Conservation (phyloP, 2,329 filamentous ascomycete genomes). For the Aspergillus pseudoglaucus region DNA sequence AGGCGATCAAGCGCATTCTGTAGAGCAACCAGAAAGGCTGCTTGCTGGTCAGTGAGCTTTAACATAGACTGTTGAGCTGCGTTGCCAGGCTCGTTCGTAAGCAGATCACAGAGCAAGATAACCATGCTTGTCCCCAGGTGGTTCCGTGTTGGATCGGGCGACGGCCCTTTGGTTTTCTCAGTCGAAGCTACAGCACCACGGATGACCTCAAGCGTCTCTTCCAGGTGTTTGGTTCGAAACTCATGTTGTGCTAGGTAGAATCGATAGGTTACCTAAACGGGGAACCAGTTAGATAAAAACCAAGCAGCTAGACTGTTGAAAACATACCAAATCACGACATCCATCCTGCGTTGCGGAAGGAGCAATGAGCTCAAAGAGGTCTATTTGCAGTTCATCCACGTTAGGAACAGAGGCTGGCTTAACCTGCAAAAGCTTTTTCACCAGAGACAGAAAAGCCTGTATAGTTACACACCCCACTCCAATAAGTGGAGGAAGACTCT, state of each 20-base stretch:
- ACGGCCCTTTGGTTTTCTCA: conserved; percentile 3
- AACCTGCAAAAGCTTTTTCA: conserved; percentile 23
- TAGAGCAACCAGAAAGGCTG: conserved; percentile 20
- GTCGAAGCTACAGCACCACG: conserved; percentile 24
- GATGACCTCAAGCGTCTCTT: conserved; percentile 28
- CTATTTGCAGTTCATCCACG: conserved; percentile 20
- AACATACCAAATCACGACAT: conserved; percentile 26
- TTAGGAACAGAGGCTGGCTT: conserved; percentile 20
- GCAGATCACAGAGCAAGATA: conserved; percentile 25
- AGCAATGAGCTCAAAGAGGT: conserved; percentile 28
- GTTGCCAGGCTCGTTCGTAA: conserved; percentile 27
- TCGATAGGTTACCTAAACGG: conserved; percentile 30
- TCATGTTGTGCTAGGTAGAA: conserved; percentile 35
- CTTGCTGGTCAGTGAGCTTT: conserved; percentile 21
- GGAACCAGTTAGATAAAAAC: background rate
- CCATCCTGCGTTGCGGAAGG: conserved; percentile 10
- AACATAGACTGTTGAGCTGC: conserved; percentile 23
- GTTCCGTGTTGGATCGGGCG: conserved; percentile 3
- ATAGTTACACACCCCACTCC: conserved; percentile 42
- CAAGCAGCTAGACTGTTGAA: background rate
- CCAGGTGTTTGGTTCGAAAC: conserved; percentile 28
- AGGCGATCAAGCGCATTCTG: conserved; percentile 28
- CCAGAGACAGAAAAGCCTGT: conserved; percentile 31
- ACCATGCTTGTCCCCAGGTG: conserved; percentile 20
- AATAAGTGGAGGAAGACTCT: conserved; percentile 35